Conservation (phyloP, 2,329 filamentous ascomycete genomes). For the Rutstroemia sp. region DNA sequence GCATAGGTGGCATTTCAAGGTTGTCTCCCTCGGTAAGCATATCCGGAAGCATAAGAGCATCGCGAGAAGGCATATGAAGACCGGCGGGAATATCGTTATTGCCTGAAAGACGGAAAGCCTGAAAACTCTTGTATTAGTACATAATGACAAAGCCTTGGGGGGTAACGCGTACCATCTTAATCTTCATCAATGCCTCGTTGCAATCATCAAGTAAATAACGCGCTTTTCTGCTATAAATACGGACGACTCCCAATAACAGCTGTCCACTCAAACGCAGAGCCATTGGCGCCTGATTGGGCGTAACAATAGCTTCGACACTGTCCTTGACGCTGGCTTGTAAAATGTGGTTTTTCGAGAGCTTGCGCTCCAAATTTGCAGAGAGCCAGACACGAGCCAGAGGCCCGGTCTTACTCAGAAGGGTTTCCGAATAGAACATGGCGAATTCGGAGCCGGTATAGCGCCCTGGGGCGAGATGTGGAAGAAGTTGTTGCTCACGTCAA, state of each 20-base stretch:
- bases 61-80: conserved; percentile 72
- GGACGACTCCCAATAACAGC: conserved; percentile 86
- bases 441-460: conserved; percentile 3
- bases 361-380: conserved; percentile 95
- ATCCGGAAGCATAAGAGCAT: conserved; percentile 83
- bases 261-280: conserved; percentile 90
- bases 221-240: conserved; percentile 96
- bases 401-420: conserved; percentile 91
- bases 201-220: conserved; percentile 95
- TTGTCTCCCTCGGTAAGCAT: conserved; percentile 88
- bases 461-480: background rate
- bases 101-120: conserved; percentile 90
- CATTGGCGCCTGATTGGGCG: conserved; percentile 87
- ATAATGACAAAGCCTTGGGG: background rate
- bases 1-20: conserved; percentile 68
- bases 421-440: conserved; percentile 96
- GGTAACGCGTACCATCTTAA: conserved; percentile 75
- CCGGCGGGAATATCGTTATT: conserved; percentile 92
- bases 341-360: conserved; percentile 94
- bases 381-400: conserved; percentile 97
- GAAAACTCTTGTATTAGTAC: conserved; percentile 30
- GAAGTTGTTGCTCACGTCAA: background rate
- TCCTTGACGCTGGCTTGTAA: conserved; percentile 90
- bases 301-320: conserved; percentile 92
- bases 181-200: conserved; percentile 94